Percentiles rank a stretch among this genome's conserved stretches.
These are phyloP conservation scores for Hymenochaete sp. DNA, from an alignment of 1,284 basidiomycete species.

Conservation along the genomic window DNA sequence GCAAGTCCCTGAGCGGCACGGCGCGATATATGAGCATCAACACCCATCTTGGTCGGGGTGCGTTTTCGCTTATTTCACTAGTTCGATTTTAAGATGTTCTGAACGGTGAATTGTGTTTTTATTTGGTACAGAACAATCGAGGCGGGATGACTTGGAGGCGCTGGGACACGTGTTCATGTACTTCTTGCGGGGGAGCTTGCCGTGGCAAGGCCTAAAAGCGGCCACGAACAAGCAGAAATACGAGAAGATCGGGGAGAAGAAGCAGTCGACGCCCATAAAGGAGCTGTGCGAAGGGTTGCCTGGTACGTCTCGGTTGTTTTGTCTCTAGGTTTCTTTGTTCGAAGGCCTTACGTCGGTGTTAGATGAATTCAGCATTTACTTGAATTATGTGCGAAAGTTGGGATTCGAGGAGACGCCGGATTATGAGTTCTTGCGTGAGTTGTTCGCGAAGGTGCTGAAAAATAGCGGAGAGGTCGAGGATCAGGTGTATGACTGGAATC, in stretches of 20 bases:
- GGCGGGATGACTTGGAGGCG: constrained; percentile 90
- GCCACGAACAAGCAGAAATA: constrained; percentile 98
- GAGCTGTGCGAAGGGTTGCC: constrained; percentile 91
- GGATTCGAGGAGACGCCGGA: constrained; percentile 94
- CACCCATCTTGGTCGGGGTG: constrained; percentile 87
- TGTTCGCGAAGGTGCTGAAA: constrained; percentile 88
- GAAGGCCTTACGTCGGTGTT: constrained; percentile 9
- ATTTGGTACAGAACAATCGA: constrained; percentile 69
- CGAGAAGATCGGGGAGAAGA: constrained; percentile 99
- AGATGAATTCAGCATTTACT: constrained; percentile 85
- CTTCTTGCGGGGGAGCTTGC: constrained; percentile 86
- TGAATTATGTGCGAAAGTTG: constrained; percentile 83
- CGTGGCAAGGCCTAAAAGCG: constrained; percentile 95
- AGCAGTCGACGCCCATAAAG: constrained; percentile 92
- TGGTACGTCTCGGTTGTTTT: constrained; percentile 39
- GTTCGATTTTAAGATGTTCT: constrained; percentile 2
- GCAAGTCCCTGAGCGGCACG: constrained; percentile 86
- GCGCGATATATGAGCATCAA: constrained; percentile 98
- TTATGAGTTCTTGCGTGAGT: constrained; percentile 89
- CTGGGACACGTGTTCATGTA: constrained; percentile 98
- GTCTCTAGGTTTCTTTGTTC: constrained; percentile 7
- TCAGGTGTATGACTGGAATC: constrained; percentile 85
- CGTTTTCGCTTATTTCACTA: constrained; percentile 23
- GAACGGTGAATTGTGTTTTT: neutral
- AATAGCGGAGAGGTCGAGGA: constrained; percentile 84